Evolutionary conservation across 139 green algal genomes (phyloP).

Genomic region (Coccomyxa sp.): DNA sequence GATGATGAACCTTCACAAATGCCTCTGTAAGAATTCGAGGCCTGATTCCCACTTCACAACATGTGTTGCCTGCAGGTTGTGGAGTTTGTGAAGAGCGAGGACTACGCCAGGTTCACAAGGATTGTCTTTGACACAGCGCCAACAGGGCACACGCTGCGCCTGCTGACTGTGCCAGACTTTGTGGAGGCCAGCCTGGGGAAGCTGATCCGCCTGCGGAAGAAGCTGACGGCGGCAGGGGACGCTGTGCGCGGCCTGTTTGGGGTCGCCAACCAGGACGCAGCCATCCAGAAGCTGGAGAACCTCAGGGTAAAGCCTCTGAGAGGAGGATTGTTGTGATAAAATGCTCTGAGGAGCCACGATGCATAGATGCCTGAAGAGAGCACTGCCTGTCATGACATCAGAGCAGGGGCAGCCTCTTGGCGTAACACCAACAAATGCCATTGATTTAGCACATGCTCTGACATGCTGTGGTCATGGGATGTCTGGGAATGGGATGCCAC

Average conservation of each 20-base stretch:
- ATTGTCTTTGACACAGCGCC: constrained; percentile 99
- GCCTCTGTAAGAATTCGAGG: too few species aligned
- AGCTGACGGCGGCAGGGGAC: constrained; percentile 50
- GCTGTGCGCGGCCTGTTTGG: constrained; percentile 71
- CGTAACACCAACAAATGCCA: too few species aligned
- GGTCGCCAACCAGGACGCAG: constrained; percentile 53
- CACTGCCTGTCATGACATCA: too few species aligned
- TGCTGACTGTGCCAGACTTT: constrained; percentile 88
- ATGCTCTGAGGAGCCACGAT: too few species aligned
- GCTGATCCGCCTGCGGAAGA: constrained; percentile 70
- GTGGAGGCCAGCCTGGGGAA: constrained; percentile 73
- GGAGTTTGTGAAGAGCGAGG: constrained; percentile 85
- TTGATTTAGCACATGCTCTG: too few species aligned
- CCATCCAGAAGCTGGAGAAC: constrained; percentile 68
- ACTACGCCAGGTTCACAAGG: constrained; percentile 91
- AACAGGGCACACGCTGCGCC: constrained; percentile 89
- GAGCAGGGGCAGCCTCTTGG: too few species aligned
- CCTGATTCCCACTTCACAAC: too few species aligned
- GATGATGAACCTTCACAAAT: too few species aligned
- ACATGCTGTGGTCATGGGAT: too few species aligned
- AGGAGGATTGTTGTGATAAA: too few species aligned
- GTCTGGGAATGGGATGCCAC: too few species aligned
- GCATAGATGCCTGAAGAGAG: too few species aligned
- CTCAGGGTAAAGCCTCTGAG: constrained; percentile 32
- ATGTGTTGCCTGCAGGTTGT: constrained; percentile 58